phyloP scores from a whole-genome alignment of 1,139 yeast species.

The Lodderomyces pseudojiufengensis region DNA sequence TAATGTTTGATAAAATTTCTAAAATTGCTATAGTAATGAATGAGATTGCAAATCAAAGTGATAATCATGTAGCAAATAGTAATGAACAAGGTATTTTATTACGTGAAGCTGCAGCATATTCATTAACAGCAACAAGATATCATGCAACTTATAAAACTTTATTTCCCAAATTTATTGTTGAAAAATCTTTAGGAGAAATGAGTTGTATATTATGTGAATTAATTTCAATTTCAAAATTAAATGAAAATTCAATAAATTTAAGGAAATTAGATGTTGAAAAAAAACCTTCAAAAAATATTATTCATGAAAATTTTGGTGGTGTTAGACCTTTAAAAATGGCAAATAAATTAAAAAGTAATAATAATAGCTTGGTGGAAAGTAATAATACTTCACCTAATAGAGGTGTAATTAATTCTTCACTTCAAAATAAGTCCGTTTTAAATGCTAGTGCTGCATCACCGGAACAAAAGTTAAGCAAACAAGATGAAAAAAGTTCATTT shows the following conservation, averaged over 20 bases:
- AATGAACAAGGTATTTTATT: constrained; percentile 40
- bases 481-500: too few species aligned
- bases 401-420: background rate
- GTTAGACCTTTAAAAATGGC: constrained; percentile 62
- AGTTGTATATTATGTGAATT: constrained; percentile 72
- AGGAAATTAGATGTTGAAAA: constrained; percentile 19
- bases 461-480: too few species aligned
- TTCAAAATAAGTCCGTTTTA: background rate
- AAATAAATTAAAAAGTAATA: constrained; percentile 28
- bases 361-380: background rate
- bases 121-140: constrained; percentile 76
- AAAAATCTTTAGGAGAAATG: constrained; percentile 76
- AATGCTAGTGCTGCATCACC: background rate
- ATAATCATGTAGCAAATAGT: constrained; percentile 30
- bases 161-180: constrained; percentile 69
- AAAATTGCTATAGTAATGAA: constrained; percentile 49
- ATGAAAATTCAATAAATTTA: constrained; percentile 18
- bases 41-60: constrained; percentile 45
- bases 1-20: constrained; percentile 54
- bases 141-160: constrained; percentile 60
- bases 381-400: background rate
- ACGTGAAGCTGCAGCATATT: constrained; percentile 70
- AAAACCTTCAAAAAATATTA: constrained; percentile 47
- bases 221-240: constrained; percentile 52
- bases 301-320: constrained; percentile 79